Evolutionary conservation across 768 basidiomycete species (phyloP).

Genomic region (Boletus reticuloceps): DNA sequence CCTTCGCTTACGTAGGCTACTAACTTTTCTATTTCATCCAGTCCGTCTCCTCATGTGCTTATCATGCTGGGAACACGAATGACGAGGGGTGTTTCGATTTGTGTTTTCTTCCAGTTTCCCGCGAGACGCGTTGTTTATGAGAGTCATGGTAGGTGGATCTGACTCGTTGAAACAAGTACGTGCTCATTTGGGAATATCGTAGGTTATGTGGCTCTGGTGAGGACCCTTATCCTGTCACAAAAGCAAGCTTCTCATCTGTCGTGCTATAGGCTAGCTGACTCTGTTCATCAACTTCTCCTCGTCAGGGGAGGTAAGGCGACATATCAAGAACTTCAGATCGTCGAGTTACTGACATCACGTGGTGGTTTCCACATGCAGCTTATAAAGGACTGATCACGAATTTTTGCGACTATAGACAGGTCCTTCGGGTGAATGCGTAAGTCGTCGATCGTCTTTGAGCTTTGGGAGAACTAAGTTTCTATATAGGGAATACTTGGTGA

Average conservation of each 20-base stretch:
- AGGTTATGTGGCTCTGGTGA: constrained; percentile 22
- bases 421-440: constrained; percentile 6
- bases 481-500: constrained; percentile 11
- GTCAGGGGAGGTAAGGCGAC: constrained; percentile 15
- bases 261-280: constrained; percentile 12
- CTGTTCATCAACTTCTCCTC: constrained; percentile 15
- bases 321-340: background rate
- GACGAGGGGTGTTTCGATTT: background rate
- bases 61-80: background rate
- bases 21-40: constrained; percentile 20
- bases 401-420: constrained; percentile 12
- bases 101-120: constrained; percentile 3
- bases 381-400: constrained; percentile 13
- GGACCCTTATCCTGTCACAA: background rate
- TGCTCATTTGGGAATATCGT: background rate
- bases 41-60: constrained; percentile 2
- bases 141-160: constrained; percentile 7
- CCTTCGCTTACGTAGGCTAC: too few relatives aligned
- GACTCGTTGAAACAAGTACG: background rate
- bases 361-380: too few relatives aligned
- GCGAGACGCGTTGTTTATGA: background rate
- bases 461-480: background rate
- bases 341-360: constrained; percentile 2
- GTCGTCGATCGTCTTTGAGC: background rate
- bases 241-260: background rate